Percentiles rank a stretch among this genome's conserved stretches.
These are phyloP conservation scores for Spirogloea muscicola DNA, from an alignment of 139 green algal species.

Conservation along the genomic window DNA sequence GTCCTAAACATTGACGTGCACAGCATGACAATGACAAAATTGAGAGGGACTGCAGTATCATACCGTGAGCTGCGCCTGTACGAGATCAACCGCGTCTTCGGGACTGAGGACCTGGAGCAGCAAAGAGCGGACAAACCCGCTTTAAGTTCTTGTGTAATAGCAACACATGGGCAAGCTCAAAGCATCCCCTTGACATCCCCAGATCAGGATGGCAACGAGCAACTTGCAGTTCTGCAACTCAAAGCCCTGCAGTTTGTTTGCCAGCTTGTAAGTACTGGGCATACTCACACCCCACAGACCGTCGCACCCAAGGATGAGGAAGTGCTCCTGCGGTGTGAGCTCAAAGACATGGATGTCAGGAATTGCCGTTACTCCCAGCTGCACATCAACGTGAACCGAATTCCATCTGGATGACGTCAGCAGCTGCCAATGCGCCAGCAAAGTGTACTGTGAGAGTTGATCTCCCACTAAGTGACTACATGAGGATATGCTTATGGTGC, in stretches of 20 bases:
- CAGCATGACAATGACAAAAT: too few species aligned
- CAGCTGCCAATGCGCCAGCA: background rate
- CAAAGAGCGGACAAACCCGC: background rate
- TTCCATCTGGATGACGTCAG: background rate
- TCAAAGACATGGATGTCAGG: conserved; percentile 33
- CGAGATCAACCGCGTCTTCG: background rate
- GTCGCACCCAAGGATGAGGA: conserved; percentile 35
- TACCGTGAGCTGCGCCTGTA: too few species aligned
- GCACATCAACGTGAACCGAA: background rate
- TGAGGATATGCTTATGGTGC: background rate
- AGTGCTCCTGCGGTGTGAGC: conserved; percentile 13
- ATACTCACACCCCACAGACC: conserved; percentile 32
- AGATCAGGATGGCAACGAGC: too few species aligned
- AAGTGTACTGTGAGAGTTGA: background rate
- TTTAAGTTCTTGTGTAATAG: too few species aligned
- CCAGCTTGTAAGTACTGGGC: background rate
- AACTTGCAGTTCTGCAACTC: too few species aligned
- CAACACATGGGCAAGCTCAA: too few species aligned
- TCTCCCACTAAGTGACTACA: background rate
- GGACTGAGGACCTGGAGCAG: conserved; percentile 8
- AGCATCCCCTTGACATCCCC: too few species aligned
- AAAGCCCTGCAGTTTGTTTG: too few species aligned
- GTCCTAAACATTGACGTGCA: too few species aligned
- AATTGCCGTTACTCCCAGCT: conserved; percentile 17
- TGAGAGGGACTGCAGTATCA: too few species aligned